Base-by-base conservation (phyloP, 2,329 filamentous ascomycete species). In the Fusarium sp. region DNA sequence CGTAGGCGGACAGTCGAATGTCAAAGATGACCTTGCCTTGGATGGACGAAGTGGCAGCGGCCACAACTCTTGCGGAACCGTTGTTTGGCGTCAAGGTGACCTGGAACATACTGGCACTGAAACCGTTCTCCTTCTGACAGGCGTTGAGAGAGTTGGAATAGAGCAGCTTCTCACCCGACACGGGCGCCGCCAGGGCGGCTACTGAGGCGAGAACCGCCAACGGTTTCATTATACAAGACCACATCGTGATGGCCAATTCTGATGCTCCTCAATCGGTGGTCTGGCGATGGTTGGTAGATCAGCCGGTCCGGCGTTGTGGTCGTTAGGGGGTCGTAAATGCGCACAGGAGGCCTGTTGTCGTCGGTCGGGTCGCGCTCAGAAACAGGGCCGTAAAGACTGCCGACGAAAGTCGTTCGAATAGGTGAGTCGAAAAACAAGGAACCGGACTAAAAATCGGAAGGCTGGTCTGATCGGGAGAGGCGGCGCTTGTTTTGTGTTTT, bases 51-150 rank as follows among this genome's bases (percentile, higher is more conserved):
- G 95, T 92, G 73, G 94, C 95, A 69, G 93, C 90, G 76, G 98
- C 91, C 79, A 95, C 89, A 82, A 97, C 90, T 63, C 87, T 86
- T 63, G 96, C 87, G 35, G 91, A 92, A 77, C 88, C 88, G 84
- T 97, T 97, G 81, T 88, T 86, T 35, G 94, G 93, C 2, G 92
- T 94, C 84, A 94, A 94, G 73, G 90, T 86, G 82, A 98, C 93
- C 77, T 97, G 93, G 90, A 98, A 98, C 68, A 97, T 88, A 77
- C 93, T 95, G 78, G 95, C 95, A 6, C 94, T 93, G 83, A 98
- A 97, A 80, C 91, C 92, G 32, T 94, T 96, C 83, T 96, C 92
- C 68, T 91, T 87, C 87, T 95, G 93, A 84, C 95, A 98, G 56
- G 93, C 89, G 83, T 94, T 95, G 76, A 98, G 89, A 30, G 95